These are phyloP conservation scores for Neocucurbitaria cava DNA, from an alignment of 2,329 filamentous ascomycete species.

Conservation along the genomic window DNA sequence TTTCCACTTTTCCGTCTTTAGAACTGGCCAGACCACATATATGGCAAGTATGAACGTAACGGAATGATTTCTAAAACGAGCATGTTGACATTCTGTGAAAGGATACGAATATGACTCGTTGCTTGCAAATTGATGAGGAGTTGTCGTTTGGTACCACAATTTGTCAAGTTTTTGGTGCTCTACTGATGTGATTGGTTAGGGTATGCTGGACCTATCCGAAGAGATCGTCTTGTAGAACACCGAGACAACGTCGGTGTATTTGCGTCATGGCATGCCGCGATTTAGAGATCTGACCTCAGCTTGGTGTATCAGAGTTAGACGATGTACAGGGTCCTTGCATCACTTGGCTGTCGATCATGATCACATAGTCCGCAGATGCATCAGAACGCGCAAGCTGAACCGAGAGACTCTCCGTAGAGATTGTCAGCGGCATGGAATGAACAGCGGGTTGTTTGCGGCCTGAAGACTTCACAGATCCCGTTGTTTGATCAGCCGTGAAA, in stretches of 20 bases:
- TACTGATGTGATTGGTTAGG: background rate
- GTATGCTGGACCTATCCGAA: background rate
- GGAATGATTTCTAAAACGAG: background rate
- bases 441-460: no score
- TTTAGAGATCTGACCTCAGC: conserved; percentile 32
- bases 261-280: conserved; percentile 7
- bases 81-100: background rate
- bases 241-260: conserved; percentile 1
- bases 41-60: background rate
- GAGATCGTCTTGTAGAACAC: background rate
- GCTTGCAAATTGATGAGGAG: background rate
- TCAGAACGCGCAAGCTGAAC: conserved; percentile 13
- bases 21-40: conserved; percentile 2
- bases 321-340: conserved; percentile 34
- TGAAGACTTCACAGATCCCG: background rate
- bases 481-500: background rate
- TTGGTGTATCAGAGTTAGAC: conserved; percentile 19
- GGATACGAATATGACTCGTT: background rate
- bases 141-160: background rate
- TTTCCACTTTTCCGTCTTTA: conserved; percentile 5
- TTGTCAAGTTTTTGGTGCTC: background rate
- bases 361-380: conserved; percentile 17
- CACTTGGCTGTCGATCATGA: conserved; percentile 25
- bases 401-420: conserved; percentile 1
- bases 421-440: conserved; percentile 1